A percentile compares a stretch with the other conserved stretches of the same genome.
These are phyloP conservation scores for Lichenothelia convexa DNA, from an alignment of 495 filamentous ascomycete species.

Conservation along the genomic window DNA sequence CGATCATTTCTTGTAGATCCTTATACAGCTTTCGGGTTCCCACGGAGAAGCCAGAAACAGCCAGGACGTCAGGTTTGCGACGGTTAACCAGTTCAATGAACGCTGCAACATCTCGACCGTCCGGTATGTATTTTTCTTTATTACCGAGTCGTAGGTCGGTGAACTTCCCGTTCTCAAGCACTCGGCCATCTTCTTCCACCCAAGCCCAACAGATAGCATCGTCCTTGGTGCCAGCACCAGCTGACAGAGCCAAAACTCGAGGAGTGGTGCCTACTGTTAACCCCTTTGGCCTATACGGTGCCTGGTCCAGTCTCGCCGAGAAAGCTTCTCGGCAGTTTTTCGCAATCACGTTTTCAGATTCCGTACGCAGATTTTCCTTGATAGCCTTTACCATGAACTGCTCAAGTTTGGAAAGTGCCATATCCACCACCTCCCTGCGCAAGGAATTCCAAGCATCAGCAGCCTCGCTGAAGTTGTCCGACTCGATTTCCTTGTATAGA, in stretches of 20 bases:
- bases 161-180: constrained; percentile 77
- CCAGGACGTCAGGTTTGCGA: constrained; percentile 75
- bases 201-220: constrained; percentile 83
- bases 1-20: constrained; percentile 55
- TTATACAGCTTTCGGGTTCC: constrained; percentile 73
- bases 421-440: constrained; percentile 63
- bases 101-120: constrained; percentile 39
- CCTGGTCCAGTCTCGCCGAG: constrained; percentile 76
- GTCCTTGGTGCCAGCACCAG: constrained; percentile 53
- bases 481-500: constrained; percentile 66
- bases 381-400: constrained; percentile 70
- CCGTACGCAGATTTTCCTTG: constrained; percentile 77
- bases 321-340: constrained; percentile 69
- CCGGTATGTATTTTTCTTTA: constrained; percentile 39
- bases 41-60: constrained; percentile 73
- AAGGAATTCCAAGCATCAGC: constrained; percentile 90
- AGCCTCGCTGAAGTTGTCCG: constrained; percentile 84
- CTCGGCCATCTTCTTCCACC: constrained; percentile 79
- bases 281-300: constrained; percentile 88
- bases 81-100: constrained; percentile 59
- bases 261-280: constrained; percentile 76
- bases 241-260: constrained; percentile 69
- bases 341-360: constrained; percentile 78
- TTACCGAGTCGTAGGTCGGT: constrained; percentile 56
- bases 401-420: constrained; percentile 67